Evolutionary conservation across 1,139 yeast species (phyloP), one percentile per base, ranked within the genome.

Genomic region (Magnusiomyces suaveolens): DNA sequence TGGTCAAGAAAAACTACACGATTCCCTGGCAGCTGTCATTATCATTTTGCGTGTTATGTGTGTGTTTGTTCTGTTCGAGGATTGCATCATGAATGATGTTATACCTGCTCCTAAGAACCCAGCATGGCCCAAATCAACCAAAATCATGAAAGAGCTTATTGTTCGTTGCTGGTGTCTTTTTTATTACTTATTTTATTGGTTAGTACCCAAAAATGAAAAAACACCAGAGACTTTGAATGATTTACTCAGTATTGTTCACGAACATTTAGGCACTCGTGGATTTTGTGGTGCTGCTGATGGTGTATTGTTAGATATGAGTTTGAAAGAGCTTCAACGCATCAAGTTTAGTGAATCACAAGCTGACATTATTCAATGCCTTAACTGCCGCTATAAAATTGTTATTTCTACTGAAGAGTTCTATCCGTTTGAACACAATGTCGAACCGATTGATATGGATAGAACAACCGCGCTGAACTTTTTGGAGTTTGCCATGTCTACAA

Each of bases 331-430:
- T 26, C 70, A 81, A 3, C 63, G 71, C 1, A 69, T 77, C 29
- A 71, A 75, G 8, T 71, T 78, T 63, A 62, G 65, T 1, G 76
- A 73, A 8, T 67, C 71, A 43, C 83, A 84, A 57, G 71, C 75
- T 48, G 88, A 89, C 54, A 68, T 87, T 53, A 72, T 87, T 10
- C 97, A 92, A 63, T 75, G 88, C 38, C 71, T 92, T 24, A 77
- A 82, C 59, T 92, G 98, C 66, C 76, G 87, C 14, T 88, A 84
- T 63, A 95, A 87, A 47, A 76, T 87, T 56, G 72, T 75, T 1
- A 71, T 88, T 2, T 73, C 82, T 1, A 74, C 81, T 24, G 88
- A 82, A 23, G 75, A 74, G 4, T 80, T 79, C 60, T 72, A 73
- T 3, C 89, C 95, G 0, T 76, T 72, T 44, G 84, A 86, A 58